Evolutionary conservation across 441 rosid genomes (phyloP).

Genomic region (Hypseocharis bilobata): DNA sequence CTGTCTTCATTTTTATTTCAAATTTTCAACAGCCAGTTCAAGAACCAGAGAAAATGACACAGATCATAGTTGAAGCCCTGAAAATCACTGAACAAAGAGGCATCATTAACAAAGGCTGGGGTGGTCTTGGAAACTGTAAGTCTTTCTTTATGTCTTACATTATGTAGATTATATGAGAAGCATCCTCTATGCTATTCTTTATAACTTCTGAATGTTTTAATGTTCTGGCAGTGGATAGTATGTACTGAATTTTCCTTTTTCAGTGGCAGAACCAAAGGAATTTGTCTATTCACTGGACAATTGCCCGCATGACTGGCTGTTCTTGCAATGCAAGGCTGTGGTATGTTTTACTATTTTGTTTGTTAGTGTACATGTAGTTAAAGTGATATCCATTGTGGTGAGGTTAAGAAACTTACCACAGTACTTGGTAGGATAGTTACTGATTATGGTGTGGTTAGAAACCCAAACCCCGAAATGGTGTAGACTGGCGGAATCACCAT

Average conservation of each 20-base stretch:
- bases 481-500: background rate
- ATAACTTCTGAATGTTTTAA: background rate
- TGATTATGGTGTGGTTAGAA: too few species aligned
- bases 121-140: conserved; percentile 51
- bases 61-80: conserved; percentile 41
- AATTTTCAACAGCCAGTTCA: conserved; percentile 38
- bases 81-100: conserved; percentile 44
- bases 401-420: too few species aligned
- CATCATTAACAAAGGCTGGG: conserved; percentile 53
- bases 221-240: background rate
- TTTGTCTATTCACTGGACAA: conserved; percentile 39
- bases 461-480: too few species aligned
- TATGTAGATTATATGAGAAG: background rate
- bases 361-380: background rate
- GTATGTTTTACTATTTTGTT: conserved; percentile 21
- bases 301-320: conserved; percentile 58
- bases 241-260: conserved; percentile 11
- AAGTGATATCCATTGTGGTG: too few species aligned
- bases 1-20: conserved; percentile 6
- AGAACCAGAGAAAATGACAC: conserved; percentile 46
- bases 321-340: conserved; percentile 42
- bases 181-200: background rate
- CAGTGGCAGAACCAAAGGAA: conserved; percentile 37
- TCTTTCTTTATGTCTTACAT: background rate
- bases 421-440: too few species aligned